These are phyloP conservation scores for Pyrenophora teres DNA, from an alignment of 2,329 filamentous ascomycete genomes.

Conservation along the genomic window DNA sequence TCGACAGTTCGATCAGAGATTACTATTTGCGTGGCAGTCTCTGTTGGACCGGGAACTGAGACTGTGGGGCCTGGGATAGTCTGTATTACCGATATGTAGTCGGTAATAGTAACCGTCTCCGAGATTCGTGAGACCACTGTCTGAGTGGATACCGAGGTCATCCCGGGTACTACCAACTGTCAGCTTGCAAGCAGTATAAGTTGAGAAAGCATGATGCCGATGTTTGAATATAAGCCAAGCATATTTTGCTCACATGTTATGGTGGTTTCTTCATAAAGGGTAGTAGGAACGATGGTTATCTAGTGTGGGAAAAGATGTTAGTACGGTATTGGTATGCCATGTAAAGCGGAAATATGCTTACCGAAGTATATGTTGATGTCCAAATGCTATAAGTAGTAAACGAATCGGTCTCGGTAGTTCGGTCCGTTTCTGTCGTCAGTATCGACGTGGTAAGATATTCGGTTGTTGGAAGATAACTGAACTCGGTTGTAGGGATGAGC, in stretches of 20 bases:
- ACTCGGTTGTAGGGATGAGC: constrained; percentile 24
- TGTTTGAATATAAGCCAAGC: too few species aligned
- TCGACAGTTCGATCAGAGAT: constrained; percentile 11
- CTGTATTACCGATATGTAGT: constrained; percentile 7
- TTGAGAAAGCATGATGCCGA: too few species aligned
- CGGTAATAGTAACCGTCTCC: constrained; percentile 8
- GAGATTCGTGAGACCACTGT: constrained; percentile 20
- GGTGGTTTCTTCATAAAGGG: constrained; percentile 2
- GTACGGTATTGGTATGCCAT: neutral
- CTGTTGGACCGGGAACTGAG: constrained; percentile 22
- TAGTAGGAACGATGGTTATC: constrained; percentile 12
- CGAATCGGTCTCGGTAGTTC: constrained; percentile 17
- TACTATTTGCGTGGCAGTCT: constrained; percentile 6
- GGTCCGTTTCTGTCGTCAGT: constrained; percentile 10
- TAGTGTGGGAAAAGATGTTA: neutral
- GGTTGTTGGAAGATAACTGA: constrained; percentile 17
- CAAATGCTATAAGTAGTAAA: constrained; percentile 24
- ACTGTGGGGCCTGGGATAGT: constrained; percentile 8
- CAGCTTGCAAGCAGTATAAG: neutral
- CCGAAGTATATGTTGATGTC: constrained; percentile 23
- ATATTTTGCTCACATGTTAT: constrained; percentile 4
- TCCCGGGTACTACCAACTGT: constrained; percentile 11
- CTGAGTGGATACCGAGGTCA: constrained; percentile 13
- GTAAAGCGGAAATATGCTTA: neutral
- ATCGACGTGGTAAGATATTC: constrained; percentile 14